These are phyloP conservation scores for Penicillium mononematosum DNA, from an alignment of 495 filamentous ascomycete genomes.

Conservation along the genomic window DNA sequence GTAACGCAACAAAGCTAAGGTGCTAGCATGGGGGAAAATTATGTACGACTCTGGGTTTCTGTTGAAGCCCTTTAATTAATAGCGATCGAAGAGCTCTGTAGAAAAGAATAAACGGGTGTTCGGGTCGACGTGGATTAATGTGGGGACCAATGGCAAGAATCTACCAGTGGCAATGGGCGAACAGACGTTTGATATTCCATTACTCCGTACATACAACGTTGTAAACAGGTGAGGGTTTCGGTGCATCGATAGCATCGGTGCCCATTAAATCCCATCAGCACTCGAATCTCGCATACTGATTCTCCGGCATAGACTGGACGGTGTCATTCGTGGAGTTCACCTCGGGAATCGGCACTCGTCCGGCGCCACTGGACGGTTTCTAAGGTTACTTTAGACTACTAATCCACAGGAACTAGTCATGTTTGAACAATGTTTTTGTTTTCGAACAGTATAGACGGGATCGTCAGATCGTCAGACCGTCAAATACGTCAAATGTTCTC, in stretches of 20 bases:
- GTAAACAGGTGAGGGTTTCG: not conserved
- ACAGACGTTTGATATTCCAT: not conserved
- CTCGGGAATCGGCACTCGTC: not conserved
- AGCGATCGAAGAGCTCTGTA: not conserved
- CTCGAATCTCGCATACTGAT: not conserved
- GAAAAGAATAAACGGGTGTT: slow-evolving; percentile 1
- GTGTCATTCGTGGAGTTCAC: slow-evolving; percentile 2
- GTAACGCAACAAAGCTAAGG: not conserved
- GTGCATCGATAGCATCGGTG: not conserved
- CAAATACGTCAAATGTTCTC: not conserved
- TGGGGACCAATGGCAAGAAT: slow-evolving; percentile 1
- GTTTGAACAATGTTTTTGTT: not conserved
- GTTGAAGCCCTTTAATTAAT: not conserved
- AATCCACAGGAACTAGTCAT: not conserved
- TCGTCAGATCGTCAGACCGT: no score
- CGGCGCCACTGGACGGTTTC: not conserved
- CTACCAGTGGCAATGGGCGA: not conserved
- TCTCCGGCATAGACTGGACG: not conserved
- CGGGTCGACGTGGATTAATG: slow-evolving; percentile 8
- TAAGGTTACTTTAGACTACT: not conserved
- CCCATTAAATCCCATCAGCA: not conserved
- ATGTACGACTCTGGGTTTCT: not conserved
- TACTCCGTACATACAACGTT: not conserved
- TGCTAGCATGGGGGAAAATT: not conserved
- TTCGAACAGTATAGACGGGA: not conserved